phyloP scores from a whole-genome alignment of 768 basidiomycete species.

The Austroboletus eburneus region DNA sequence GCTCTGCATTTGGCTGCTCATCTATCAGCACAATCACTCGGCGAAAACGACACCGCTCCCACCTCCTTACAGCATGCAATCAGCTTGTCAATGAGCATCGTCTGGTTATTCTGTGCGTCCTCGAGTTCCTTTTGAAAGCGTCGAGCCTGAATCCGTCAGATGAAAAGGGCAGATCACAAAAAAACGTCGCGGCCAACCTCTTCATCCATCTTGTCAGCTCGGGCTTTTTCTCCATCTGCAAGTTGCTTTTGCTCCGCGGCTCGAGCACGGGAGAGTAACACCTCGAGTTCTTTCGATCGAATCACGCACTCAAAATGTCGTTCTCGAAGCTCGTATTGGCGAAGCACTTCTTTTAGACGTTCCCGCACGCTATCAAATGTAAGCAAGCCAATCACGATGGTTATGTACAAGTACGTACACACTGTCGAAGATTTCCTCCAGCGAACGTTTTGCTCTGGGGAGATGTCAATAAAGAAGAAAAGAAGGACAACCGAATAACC shows the following conservation, averaged over 20 bases:
- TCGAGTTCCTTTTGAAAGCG: slow-evolving; percentile 74
- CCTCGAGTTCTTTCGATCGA: slow-evolving; percentile 88
- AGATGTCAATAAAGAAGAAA: neutral
- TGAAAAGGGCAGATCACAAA: slow-evolving; percentile 1
- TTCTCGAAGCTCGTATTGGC: slow-evolving; percentile 87
- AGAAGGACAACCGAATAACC: slow-evolving; percentile 23
- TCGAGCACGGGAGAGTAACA: slow-evolving; percentile 80
- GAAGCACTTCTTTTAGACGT: slow-evolving; percentile 80
- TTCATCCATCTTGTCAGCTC: slow-evolving; percentile 66
- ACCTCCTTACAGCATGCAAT: slow-evolving; percentile 88
- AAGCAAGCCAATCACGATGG: neutral
- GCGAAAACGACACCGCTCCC: slow-evolving; percentile 22
- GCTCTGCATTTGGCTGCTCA: slow-evolving; percentile 72
- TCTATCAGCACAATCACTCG: slow-evolving; percentile 11
- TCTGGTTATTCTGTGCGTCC: slow-evolving; percentile 73
- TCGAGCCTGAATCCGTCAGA: slow-evolving; percentile 43
- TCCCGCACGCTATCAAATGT: slow-evolving; percentile 60
- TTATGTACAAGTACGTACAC: slow-evolving; percentile 51
- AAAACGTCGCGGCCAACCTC: slow-evolving; percentile 50
- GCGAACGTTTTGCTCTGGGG: slow-evolving; percentile 61
- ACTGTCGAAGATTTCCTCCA: slow-evolving; percentile 82
- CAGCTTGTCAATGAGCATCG: slow-evolving; percentile 77
- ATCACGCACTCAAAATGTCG: slow-evolving; percentile 91
- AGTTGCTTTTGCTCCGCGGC: slow-evolving; percentile 85
- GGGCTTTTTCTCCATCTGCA: slow-evolving; percentile 67